A percentile compares a stretch with the other conserved stretches of the same genome.
phyloP scores from a whole-genome alignment of 179 eudicot species.

The Silene vulgaris region DNA sequence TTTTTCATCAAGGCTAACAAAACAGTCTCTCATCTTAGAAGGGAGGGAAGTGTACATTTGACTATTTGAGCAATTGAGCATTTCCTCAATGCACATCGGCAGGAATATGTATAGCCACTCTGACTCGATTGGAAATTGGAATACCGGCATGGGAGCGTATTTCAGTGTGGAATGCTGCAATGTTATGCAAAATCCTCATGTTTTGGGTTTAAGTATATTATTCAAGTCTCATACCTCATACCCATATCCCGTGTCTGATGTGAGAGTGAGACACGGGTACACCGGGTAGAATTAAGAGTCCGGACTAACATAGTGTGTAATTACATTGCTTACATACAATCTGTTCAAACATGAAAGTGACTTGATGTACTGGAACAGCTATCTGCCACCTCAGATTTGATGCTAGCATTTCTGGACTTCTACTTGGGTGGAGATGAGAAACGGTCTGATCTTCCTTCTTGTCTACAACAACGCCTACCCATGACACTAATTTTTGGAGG shows the following conservation, averaged over 20 bases:
- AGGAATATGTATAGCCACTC: not conserved
- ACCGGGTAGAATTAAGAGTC: not conserved
- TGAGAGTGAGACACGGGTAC: not conserved
- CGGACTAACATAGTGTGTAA: not conserved
- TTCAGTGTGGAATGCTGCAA: too few species aligned
- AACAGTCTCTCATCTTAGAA: too few species aligned
- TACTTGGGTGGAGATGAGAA: slow-evolving; percentile 98
- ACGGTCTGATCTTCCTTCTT: slow-evolving; percentile 84
- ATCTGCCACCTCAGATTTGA: slow-evolving; percentile 79
- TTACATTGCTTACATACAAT: not conserved
- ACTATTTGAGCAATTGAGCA: too few species aligned
- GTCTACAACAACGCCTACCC: slow-evolving; percentile 70
- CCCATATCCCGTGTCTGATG: not conserved
- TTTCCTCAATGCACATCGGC: not conserved
- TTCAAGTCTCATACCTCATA: not conserved
- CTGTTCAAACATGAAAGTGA: slow-evolving; percentile 3
- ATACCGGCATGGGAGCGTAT: not conserved
- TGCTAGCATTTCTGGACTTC: slow-evolving; percentile 91
- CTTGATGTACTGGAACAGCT: slow-evolving; percentile 41
- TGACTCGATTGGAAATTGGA: not conserved
- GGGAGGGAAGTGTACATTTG: too few species aligned
- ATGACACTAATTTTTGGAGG: slow-evolving; percentile 81
- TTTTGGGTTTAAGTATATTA: too few species aligned
- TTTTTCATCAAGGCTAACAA: too few species aligned
- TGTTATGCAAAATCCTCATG: not conserved